phyloP scores from a whole-genome alignment of 2,329 filamentous ascomycete species.

The Macrophomina phaseolina region DNA sequence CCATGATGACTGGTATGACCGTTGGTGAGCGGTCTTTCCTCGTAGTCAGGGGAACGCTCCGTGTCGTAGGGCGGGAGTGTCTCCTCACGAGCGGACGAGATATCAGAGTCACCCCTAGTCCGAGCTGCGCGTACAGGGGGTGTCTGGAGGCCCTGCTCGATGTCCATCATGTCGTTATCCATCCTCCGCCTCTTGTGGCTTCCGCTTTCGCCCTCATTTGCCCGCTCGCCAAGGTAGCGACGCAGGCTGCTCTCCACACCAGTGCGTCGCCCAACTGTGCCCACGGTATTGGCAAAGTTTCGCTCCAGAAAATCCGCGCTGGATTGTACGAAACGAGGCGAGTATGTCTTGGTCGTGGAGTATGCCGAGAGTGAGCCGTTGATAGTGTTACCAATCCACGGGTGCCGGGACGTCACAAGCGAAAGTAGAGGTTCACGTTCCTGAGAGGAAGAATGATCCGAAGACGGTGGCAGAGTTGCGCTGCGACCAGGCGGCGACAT shows the following conservation, averaged over 20 bases:
- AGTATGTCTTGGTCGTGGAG: constrained; percentile 86
- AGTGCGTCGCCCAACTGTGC: constrained; percentile 80
- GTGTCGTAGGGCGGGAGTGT: constrained; percentile 85
- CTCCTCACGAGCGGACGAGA: constrained; percentile 51
- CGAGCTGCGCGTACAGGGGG: constrained; percentile 17
- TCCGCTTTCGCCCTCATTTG: constrained; percentile 52
- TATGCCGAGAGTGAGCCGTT: constrained; percentile 86
- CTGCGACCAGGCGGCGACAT: constrained; percentile 47
- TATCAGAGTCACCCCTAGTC: constrained; percentile 19
- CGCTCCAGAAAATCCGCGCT: constrained; percentile 90
- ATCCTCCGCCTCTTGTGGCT: constrained; percentile 53
- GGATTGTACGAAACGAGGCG: constrained; percentile 82
- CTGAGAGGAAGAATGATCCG: constrained; percentile 48
- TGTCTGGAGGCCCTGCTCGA: constrained; percentile 49
- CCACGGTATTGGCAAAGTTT: constrained; percentile 85
- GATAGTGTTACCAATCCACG: constrained; percentile 82
- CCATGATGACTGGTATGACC: constrained; percentile 22
- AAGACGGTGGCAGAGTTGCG: constrained; percentile 39
- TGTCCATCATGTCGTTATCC: constrained; percentile 51
- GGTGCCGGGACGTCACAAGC: constrained; percentile 86
- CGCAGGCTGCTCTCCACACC: constrained; percentile 87
- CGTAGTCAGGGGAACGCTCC: constrained; percentile 74
- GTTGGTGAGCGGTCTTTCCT: constrained; percentile 56
- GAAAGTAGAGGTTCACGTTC: constrained; percentile 82
- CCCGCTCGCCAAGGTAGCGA: constrained; percentile 74